Conservation (phyloP, 2,329 filamentous ascomycete genomes). For the Aschersonia sp. region DNA sequence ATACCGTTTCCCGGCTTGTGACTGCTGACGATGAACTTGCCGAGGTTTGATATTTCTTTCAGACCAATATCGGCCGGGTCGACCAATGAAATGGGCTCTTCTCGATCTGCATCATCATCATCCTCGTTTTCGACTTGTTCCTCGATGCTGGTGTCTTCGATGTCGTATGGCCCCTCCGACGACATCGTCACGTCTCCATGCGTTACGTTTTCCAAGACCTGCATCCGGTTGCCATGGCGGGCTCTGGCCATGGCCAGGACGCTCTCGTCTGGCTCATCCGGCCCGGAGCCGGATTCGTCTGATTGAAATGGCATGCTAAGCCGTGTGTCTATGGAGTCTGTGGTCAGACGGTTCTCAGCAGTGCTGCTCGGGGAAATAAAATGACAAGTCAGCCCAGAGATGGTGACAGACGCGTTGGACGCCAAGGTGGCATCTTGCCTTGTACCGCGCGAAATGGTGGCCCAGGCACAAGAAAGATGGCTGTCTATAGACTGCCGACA, state of each 20-base stretch:
- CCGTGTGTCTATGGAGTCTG: slow-evolving; percentile 13
- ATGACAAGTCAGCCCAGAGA: no score
- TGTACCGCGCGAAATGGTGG: no score
- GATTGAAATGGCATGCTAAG: slow-evolving; percentile 22
- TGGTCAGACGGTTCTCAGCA: slow-evolving; percentile 9
- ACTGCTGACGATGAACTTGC: slow-evolving; percentile 69
- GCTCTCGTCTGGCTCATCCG: slow-evolving; percentile 22
- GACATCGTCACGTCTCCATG: slow-evolving; percentile 14
- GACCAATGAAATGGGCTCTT: slow-evolving; percentile 29
- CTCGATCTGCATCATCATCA: slow-evolving; percentile 18
- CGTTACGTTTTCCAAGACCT: slow-evolving; percentile 12
- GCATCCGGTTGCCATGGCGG: slow-evolving; percentile 7
- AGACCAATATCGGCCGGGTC: slow-evolving; percentile 40
- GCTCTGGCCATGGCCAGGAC: slow-evolving; percentile 19
- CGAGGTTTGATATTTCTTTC: slow-evolving; percentile 75
- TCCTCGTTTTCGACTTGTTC: slow-evolving; percentile 14
- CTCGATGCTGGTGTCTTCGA: slow-evolving; percentile 15
- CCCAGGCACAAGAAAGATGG: no score
- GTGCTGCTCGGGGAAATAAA: no score
- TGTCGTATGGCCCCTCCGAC: slow-evolving; percentile 17
- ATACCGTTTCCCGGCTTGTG: slow-evolving; percentile 71
- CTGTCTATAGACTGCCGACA: no score
- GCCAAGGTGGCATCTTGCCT: no score
- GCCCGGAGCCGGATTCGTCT: slow-evolving; percentile 21
- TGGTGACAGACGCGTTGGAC: no score